Conservation (phyloP, 345 rosid genomes). For the Crucihimalaya himalaica region DNA sequence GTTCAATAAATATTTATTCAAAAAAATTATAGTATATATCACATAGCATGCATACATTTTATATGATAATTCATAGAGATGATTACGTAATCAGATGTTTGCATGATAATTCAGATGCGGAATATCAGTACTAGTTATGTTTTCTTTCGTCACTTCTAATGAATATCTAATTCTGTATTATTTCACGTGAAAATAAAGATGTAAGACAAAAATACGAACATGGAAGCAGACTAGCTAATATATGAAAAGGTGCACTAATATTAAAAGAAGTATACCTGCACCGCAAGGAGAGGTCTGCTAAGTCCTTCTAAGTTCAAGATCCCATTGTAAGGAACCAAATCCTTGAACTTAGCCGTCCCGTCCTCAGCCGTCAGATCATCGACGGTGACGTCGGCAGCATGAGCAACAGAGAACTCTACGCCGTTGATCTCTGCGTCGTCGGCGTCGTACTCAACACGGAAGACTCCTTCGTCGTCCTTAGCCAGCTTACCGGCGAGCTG, state of each 20-base stretch:
- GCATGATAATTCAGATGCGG: background rate
- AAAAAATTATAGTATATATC: background rate
- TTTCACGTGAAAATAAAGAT: slow-evolving; percentile 1
- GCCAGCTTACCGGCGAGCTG: slow-evolving; percentile 85
- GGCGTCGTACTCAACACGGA: slow-evolving; percentile 73
- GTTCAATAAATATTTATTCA: background rate
- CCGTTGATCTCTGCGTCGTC: slow-evolving; percentile 56
- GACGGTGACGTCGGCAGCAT: slow-evolving; percentile 55
- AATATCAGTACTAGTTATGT: background rate
- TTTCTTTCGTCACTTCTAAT: background rate
- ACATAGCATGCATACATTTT: slow-evolving; percentile 18
- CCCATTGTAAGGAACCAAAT: slow-evolving; percentile 67
- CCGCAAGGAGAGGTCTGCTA: slow-evolving; percentile 60
- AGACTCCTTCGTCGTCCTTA: slow-evolving; percentile 80
- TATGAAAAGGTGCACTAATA: background rate
- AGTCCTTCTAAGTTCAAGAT: slow-evolving; percentile 80
- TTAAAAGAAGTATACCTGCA: slow-evolving; percentile 59
- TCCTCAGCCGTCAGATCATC: slow-evolving; percentile 72
- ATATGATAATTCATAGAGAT: too few species aligned
- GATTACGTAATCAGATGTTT: background rate
- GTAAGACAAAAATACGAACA: background rate
- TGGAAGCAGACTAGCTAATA: background rate
- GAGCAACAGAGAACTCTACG: slow-evolving; percentile 72
- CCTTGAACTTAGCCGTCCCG: slow-evolving; percentile 55
- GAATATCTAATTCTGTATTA: background rate